Base-by-base conservation (phyloP, 352 stramenopile genomes). In the Globisporangium cystogenes region DNA sequence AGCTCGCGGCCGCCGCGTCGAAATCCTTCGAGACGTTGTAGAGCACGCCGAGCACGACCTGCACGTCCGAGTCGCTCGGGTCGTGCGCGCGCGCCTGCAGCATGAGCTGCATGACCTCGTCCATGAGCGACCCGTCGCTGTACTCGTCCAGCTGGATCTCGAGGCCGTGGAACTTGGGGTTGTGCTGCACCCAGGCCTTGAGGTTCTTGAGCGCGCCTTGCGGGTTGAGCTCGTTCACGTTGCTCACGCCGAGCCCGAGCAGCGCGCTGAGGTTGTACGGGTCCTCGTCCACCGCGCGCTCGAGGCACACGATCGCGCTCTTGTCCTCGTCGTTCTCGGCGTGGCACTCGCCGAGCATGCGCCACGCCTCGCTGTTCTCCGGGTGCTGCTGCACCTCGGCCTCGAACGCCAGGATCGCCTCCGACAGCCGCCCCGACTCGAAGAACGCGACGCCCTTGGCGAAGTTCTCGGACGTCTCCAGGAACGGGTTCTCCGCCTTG, bases 1-100 rank as follows among this genome's bases (percentile, higher is more conserved):
- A 98, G 18, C 82, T 86, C 16, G 74, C 65, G 4, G 94, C 88
- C 12, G 97, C 96, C 10, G 86, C 87, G 50, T 98, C 90, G 59
- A 97, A 99, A 62, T 99, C 94, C 50, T 95, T 90, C 27, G 88
- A 98, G 18, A 99, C 94, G 61, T 98, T 99, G 73, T 98, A 99
- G 23, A 99, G 70, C 21, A 99, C 96, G 24, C 96, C 97, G 8
- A 99, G 67, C 7, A 98, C 95, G 52, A 98, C 82, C 51, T 87
- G 71, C 42, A 90, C 78, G 57, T 94, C 79, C 33, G 78, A 86
- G 54, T 94, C 83, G 47, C 50, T 76, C 18, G 75, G 67, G 42
- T 94, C 84, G 57, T 91, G 81, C 1, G 72, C 66, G n/a, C 86
- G 81, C 20, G 88, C 88, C 57, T 96, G 86, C 21, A 96, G 72